These are phyloP conservation scores for Globisporangium recalcitrans DNA, from an alignment of 352 stramenopile genomes.

Conservation along the genomic window DNA sequence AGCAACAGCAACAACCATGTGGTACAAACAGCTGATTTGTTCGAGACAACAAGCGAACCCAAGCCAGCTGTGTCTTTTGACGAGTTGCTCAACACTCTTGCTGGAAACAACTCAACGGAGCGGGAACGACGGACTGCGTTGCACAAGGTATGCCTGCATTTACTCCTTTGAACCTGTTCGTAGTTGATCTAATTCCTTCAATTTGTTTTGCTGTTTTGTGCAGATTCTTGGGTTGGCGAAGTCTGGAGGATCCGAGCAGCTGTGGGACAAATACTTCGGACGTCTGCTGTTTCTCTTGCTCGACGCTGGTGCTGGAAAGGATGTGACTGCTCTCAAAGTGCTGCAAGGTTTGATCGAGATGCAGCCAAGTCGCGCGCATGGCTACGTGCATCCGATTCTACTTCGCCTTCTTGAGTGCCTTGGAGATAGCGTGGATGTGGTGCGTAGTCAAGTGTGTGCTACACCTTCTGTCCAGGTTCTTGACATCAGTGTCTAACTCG, in stretches of 20 bases:
- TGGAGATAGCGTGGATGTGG: constrained; percentile 33
- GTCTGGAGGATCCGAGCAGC: constrained; percentile 18
- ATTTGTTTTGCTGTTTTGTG: not conserved
- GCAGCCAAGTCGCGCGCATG: constrained; percentile 35
- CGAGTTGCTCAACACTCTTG: constrained; percentile 32
- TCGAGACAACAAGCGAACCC: not conserved
- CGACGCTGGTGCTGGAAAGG: constrained; percentile 39
- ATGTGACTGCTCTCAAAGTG: constrained; percentile 50
- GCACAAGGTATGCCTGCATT: constrained; percentile 32
- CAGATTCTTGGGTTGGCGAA: constrained; percentile 32
- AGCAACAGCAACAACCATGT: not conserved
- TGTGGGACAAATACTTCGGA: constrained; percentile 40
- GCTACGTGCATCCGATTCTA: constrained; percentile 58
- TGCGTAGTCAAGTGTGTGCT: constrained; percentile 16
- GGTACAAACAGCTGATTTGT: not conserved
- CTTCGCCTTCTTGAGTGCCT: constrained; percentile 48
- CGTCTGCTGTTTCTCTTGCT: constrained; percentile 39
- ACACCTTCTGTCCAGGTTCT: not conserved
- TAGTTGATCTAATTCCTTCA: not conserved
- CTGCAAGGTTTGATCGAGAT: constrained; percentile 38
- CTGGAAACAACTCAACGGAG: constrained; percentile 46
- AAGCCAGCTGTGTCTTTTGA: constrained; percentile 30
- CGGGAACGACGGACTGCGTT: constrained; percentile 33
- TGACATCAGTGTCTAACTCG: not conserved
- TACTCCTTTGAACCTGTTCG: not conserved